Evolutionary conservation across 2,329 filamentous ascomycete species (phyloP), one percentile per base, ranked within the genome.

Genomic region (Cladosporium sp.): DNA sequence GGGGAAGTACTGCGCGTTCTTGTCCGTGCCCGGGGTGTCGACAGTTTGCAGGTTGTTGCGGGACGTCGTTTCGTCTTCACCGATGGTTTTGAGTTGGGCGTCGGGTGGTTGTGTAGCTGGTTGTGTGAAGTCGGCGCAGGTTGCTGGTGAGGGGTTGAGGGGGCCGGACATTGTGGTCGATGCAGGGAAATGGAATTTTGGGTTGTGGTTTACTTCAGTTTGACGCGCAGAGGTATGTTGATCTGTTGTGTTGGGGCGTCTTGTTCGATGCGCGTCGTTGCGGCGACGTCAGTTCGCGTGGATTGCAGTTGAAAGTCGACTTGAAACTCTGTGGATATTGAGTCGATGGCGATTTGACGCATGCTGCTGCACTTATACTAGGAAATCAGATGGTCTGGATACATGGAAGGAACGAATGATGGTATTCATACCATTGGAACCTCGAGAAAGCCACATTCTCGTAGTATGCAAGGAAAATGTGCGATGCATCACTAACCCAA

Each of bases 1-100:
- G 4, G 44, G 23, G n/a, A 62, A 62, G n/a, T 62, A 62, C 46
- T 52, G 29, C 10, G n/a, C 50, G n/a, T 62, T 62, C 29, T 62
- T 62, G 16, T 62, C 46, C 5, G 6, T 18, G n/a, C 46, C 60
- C 14, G 60, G 60, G 5, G 60, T 62, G 44, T 37, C 37, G 44
- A 52, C 53, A 23, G 29, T 37, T 37, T 62, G 60, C 29, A 16
- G 26, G 28, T 35, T 62, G n/a, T 62, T 62, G 6, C 59, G 23
- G 12, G 59, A 46, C 59, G 53, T 62, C n/a, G n/a, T 31, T 18
- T 37, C 44, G 35, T 62, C 35, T n/a, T 62, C 31, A 2, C 28
- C 60, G 21, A 62, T 28, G 21, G 50, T 21, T 35, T 53, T 52
- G 12, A 46, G 46, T 7, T 52, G 8, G 29, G 29, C 28, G 18